Evolutionary conservation across 129 eudicot species (phyloP).

Genomic region (Tagetes erecta): DNA sequence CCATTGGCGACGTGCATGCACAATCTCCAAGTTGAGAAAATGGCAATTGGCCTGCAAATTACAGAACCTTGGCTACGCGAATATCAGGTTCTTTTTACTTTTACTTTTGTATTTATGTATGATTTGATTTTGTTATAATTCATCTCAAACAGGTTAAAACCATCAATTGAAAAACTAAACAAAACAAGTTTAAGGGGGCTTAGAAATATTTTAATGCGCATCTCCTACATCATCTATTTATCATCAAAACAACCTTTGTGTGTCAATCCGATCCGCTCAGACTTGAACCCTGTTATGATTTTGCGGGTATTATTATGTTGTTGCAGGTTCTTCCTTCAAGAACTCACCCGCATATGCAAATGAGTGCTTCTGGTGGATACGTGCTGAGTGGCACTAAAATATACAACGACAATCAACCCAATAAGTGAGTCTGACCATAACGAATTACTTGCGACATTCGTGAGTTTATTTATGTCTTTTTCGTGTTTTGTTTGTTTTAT

Average conservation of each 20-base stretch:
- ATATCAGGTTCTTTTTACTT: constrained; percentile 67
- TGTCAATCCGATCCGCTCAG: neutral
- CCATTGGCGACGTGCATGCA: constrained; percentile 97
- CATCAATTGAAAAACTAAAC: neutral
- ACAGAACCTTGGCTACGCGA: constrained; percentile 96
- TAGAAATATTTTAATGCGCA: too few species aligned
- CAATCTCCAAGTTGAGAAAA: constrained; percentile 71
- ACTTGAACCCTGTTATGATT: neutral
- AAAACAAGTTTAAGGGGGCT: neutral
- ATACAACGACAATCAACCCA: constrained; percentile 29
- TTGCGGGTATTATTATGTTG: constrained; percentile 5
- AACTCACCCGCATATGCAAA: constrained; percentile 98
- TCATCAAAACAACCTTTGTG: neutral
- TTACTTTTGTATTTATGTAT: neutral
- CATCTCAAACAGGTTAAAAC: neutral
- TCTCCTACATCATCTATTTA: neutral
- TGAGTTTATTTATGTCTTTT: neutral
- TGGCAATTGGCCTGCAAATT: constrained; percentile 90
- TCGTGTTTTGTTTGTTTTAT: constrained; percentile 6
- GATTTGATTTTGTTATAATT: neutral
- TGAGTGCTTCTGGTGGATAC: constrained; percentile 89
- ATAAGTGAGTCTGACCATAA: constrained; percentile 19
- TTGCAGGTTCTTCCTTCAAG: constrained; percentile 94
- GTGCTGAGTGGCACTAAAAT: constrained; percentile 77
- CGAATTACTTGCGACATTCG: neutral